Conservation (phyloP, 2,329 filamentous ascomycete species). For the Davidsoniella eucalypti region DNA sequence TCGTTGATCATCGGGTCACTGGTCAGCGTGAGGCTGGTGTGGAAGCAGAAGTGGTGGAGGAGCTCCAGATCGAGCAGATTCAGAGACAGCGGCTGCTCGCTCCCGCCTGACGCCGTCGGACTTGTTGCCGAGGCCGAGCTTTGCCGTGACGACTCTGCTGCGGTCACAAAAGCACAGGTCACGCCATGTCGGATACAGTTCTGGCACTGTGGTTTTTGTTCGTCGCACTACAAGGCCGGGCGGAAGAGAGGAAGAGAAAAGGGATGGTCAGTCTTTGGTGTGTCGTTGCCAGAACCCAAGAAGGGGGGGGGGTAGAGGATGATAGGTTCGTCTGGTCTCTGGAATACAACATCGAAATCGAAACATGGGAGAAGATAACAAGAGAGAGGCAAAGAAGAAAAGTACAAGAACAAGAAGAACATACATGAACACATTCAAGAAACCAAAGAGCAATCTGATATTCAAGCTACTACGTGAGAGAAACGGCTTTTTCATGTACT, state of each 20-base stretch:
- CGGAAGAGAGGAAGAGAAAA: too few relatives aligned
- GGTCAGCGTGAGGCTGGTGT: constrained; percentile 30
- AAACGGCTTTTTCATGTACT: neutral
- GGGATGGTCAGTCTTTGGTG: neutral
- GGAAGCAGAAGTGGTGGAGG: constrained; percentile 33
- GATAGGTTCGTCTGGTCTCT: too few relatives aligned
- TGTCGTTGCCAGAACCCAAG: neutral
- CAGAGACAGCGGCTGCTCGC: constrained; percentile 14
- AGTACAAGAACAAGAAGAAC: neutral
- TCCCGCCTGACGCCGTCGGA: neutral
- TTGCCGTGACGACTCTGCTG: constrained; percentile 10
- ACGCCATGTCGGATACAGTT: constrained; percentile 17
- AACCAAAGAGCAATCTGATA: too few relatives aligned
- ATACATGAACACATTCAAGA: too few relatives aligned
- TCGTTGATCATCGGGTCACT: constrained; percentile 24
- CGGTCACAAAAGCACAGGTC: constrained; percentile 15
- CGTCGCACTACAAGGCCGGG: constrained; percentile 15
- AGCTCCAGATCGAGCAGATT: constrained; percentile 32
- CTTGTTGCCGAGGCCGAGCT: constrained; percentile 8
- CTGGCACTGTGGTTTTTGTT: constrained; percentile 16
- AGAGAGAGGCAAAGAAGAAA: neutral
- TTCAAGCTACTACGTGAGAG: too few relatives aligned
- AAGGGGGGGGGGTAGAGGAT: too few relatives aligned
- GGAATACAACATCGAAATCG: neutral
- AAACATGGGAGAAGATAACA: neutral